Base-by-base conservation (phyloP, 768 basidiomycete species). In the Mycena kentingensis region DNA sequence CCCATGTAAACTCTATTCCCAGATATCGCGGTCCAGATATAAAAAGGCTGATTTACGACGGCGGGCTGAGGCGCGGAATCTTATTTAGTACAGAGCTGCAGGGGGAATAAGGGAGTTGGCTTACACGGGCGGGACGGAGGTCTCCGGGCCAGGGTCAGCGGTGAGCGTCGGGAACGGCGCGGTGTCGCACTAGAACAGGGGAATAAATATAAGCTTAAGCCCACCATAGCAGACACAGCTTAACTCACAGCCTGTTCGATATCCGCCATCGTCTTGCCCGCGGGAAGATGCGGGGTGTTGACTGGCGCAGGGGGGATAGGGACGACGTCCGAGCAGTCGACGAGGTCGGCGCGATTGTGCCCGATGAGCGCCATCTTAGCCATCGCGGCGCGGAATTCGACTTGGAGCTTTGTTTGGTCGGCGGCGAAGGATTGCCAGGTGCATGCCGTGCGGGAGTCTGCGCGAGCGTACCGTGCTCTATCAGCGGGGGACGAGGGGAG, bases 321-420 rank as follows among this genome's bases (percentile, higher is more conserved):
- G 19, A 59, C 34, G 7, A 52, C 46, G 35, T 54, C 63, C 15
- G 69, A 67, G 54, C 70, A 71, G 38, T 71, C 67, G 8, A 52
- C 55, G 34, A 71, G 48, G 12, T 46, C 16, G 11, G 22, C 4
- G 12, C 53, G 53, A 27, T 48, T 48, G 31, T 71, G 67, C 16
- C 70, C 70, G n/a, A 68, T 50, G 10, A 62, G 55, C 19, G 66
- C 57, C 46, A 72, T 48, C 55, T 72, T 72, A n/a, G 59, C 42
- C 69, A 72, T 71, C 13, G 66, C 68, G n/a, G 59, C 58, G 19
- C 57, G 55, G 57, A 72, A 72, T 21, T 55, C 60, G 24, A 48
- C 24, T 10, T 58, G 49, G 65, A 72, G 65, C 7, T 35, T 38
- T 11, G 45, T 27, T 13, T 70, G 65, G 50, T 66, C 49, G 42